Percentiles rank a stretch among this genome's conserved stretches.
These are phyloP conservation scores for Populus tremula DNA, from an alignment of 345 rosid species.

Conservation along the genomic window DNA sequence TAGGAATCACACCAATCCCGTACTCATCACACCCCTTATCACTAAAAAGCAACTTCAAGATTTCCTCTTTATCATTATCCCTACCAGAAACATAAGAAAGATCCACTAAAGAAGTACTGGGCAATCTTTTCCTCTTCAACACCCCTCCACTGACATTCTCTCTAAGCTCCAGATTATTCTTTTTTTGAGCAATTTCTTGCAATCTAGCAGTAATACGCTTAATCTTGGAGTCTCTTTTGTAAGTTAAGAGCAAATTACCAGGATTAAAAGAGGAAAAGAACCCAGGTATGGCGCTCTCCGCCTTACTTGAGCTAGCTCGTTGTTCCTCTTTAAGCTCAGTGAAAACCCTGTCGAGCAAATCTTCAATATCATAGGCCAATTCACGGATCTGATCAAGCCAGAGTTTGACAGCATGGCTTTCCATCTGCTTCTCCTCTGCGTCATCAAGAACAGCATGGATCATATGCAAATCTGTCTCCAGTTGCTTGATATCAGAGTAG, in stretches of 20 bases:
- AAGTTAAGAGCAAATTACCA: neutral
- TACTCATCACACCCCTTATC: neutral
- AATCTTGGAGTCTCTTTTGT: neutral
- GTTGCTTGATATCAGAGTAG: slow-evolving; percentile 9
- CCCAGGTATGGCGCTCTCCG: neutral
- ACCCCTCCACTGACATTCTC: neutral
- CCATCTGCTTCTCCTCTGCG: slow-evolving; percentile 22
- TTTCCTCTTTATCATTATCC: slow-evolving; percentile 24
- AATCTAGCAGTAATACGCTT: slow-evolving; percentile 8
- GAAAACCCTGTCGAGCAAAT: slow-evolving; percentile 18
- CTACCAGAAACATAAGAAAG: slow-evolving; percentile 29
- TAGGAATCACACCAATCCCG: neutral
- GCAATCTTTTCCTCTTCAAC: neutral
- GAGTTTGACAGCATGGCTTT: slow-evolving; percentile 2
- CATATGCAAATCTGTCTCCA: neutral
- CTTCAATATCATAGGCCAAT: slow-evolving; percentile 18
- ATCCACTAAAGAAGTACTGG: slow-evolving; percentile 10
- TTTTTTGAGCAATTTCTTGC: neutral
- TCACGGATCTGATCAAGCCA: slow-evolving; percentile 19
- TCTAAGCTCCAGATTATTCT: neutral
- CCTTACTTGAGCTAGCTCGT: neutral
- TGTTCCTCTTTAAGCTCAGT: neutral
- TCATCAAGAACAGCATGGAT: slow-evolving; percentile 19
- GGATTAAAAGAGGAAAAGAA: neutral
- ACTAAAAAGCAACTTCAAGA: neutral